Evolutionary conservation across 2,329 filamentous ascomycete genomes (phyloP).

Genomic region (Sclerotinia spermophila): DNA sequence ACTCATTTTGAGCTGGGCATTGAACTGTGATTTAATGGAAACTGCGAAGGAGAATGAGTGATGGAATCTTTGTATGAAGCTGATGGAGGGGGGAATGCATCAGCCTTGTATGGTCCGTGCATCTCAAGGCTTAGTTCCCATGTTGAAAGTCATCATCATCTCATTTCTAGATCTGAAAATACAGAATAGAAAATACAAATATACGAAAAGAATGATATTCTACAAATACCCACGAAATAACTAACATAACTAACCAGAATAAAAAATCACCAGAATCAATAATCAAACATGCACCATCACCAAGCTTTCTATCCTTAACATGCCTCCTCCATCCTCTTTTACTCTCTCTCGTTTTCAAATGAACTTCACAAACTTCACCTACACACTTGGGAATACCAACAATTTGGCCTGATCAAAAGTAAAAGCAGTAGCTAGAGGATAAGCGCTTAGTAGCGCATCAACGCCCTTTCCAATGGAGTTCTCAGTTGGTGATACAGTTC

Average conservation of each 20-base stretch:
- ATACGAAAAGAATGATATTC: background rate
- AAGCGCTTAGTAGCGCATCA: background rate
- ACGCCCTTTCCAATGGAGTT: background rate
- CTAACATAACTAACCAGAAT: background rate
- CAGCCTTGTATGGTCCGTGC: conserved; percentile 8
- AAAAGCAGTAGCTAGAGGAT: background rate
- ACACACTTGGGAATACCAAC: background rate
- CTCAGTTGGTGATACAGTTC: background rate
- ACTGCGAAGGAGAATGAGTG: background rate
- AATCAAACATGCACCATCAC: background rate
- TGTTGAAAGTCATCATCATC: background rate
- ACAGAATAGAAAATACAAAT: background rate
- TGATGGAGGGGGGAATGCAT: background rate
- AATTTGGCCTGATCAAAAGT: background rate
- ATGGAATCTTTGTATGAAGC: background rate
- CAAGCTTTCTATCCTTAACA: background rate
- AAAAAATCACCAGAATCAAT: background rate
- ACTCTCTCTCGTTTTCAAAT: background rate
- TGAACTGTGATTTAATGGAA: background rate
- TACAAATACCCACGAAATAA: background rate
- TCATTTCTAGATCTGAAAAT: background rate
- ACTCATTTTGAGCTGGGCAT: background rate
- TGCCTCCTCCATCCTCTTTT: background rate
- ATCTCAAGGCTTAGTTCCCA: background rate
- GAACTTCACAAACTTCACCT: background rate